A percentile compares a stretch with the other conserved stretches of the same genome.
Conservation (phyloP, 2,329 filamentous ascomycete species). For the Verticillium nonalfalfae region DNA sequence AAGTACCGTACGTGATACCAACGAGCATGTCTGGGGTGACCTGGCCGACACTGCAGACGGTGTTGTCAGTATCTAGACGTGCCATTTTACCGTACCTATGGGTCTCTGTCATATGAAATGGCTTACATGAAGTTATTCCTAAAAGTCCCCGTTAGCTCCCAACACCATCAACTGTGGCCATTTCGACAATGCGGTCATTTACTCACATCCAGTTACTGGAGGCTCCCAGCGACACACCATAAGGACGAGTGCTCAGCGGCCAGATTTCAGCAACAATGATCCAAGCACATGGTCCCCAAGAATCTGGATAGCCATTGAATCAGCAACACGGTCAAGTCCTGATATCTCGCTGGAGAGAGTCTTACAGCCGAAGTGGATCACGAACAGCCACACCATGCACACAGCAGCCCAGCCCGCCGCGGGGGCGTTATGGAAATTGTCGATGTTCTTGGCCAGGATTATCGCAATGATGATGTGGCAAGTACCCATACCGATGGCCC, state of each 20-base stretch:
- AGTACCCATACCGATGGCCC: slow-evolving; percentile 61
- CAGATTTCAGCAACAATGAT: slow-evolving; percentile 70
- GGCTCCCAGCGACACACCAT: slow-evolving; percentile 64
- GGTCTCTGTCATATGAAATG: neutral
- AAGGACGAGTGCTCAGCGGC: slow-evolving; percentile 63
- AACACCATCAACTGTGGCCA: neutral
- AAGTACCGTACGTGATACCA: slow-evolving; percentile 62
- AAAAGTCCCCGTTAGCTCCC: neutral
- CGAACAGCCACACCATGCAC: slow-evolving; percentile 67
- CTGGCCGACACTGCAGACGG: slow-evolving; percentile 45
- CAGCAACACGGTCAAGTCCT: neutral
- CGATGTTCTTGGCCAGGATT: slow-evolving; percentile 58
- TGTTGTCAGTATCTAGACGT: neutral
- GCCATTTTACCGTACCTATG: no score
- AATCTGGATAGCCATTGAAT: slow-evolving; percentile 32
- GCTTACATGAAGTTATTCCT: slow-evolving; percentile 48
- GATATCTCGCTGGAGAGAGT: no score
- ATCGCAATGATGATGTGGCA: slow-evolving; percentile 68
- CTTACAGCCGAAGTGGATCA: slow-evolving; percentile 62
- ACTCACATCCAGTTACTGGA: slow-evolving; percentile 57
- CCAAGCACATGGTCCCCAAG: slow-evolving; percentile 70
- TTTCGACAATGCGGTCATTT: neutral
- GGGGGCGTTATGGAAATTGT: slow-evolving; percentile 47
- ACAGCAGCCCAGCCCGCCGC: slow-evolving; percentile 61
- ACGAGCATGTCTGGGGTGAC: slow-evolving; percentile 64